Conservation (phyloP, 495 filamentous ascomycete species). For the Astrothelium subdiscretum region DNA sequence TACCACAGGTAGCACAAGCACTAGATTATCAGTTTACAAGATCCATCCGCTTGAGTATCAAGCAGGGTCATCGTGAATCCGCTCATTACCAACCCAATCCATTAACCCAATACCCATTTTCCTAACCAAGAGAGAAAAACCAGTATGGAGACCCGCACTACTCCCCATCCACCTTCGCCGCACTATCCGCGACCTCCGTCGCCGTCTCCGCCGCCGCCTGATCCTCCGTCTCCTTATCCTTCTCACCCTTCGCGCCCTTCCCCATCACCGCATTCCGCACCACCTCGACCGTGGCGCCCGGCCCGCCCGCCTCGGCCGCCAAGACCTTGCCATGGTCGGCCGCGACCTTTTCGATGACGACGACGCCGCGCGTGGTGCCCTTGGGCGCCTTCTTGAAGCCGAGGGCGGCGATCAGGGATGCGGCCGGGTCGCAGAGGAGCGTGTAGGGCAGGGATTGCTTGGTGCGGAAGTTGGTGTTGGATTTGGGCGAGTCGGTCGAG, state of each 20-base stretch:
- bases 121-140: neutral
- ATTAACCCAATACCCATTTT: neutral
- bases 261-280: constrained; percentile 41
- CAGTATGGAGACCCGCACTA: neutral
- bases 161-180: constrained; percentile 21
- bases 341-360: constrained; percentile 62
- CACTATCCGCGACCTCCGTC: constrained; percentile 27
- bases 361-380: constrained; percentile 71
- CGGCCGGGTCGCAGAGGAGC: constrained; percentile 70
- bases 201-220: constrained; percentile 21
- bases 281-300: constrained; percentile 44
- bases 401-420: constrained; percentile 43
- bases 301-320: constrained; percentile 47
- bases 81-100: neutral
- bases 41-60: neutral
- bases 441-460: constrained; percentile 83
- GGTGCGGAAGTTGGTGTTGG: constrained; percentile 80
- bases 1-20: neutral
- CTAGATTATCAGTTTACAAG: neutral
- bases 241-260: constrained; percentile 12
- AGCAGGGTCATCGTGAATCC: neutral
- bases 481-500: constrained; percentile 71
- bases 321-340: constrained; percentile 45
- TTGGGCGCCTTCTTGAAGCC: constrained; percentile 29
- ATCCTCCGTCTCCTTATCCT: constrained; percentile 16